Percentiles rank a stretch among this genome's conserved stretches.
These are phyloP conservation scores for Cladosporium sp. DNA, from an alignment of 2,329 filamentous ascomycete species.

Conservation along the genomic window DNA sequence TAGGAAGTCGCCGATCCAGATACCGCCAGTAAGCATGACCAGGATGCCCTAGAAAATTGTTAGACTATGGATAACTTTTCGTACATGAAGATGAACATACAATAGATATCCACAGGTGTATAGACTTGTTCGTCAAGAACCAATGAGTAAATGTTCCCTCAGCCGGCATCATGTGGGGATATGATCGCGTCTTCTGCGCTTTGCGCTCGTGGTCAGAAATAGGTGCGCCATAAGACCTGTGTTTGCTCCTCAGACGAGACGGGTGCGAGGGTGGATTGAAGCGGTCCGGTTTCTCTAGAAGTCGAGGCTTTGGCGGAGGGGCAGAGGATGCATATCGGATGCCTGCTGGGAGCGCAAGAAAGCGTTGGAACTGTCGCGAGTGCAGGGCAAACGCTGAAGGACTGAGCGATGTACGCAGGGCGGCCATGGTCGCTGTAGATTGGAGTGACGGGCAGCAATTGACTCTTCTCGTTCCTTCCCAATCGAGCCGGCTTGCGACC, in stretches of 20 bases:
- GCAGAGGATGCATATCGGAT: constrained; percentile 37
- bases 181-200: constrained; percentile 69
- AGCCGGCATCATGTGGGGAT: constrained; percentile 87
- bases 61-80: background rate
- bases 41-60: constrained; percentile 61
- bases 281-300: constrained; percentile 82
- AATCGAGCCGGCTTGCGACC: constrained; percentile 8
- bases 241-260: constrained; percentile 61
- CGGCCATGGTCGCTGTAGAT: constrained; percentile 23
- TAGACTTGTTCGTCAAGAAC: constrained; percentile 74
- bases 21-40: constrained; percentile 67
- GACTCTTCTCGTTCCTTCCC: constrained; percentile 8
- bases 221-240: constrained; percentile 73
- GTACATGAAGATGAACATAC: constrained; percentile 51
- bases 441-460: background rate
- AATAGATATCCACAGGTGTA: constrained; percentile 83
- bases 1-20: constrained; percentile 78
- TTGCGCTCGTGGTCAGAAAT: constrained; percentile 66
- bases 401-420: constrained; percentile 21
- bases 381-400: constrained; percentile 33
- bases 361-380: constrained; percentile 31
- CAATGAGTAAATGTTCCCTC: constrained; percentile 79
- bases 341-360: constrained; percentile 23
- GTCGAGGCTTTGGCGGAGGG: constrained; percentile 59
- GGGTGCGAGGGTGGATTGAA: constrained; percentile 94